Base-by-base conservation (phyloP, 192 early-diverging fungal species). In the Linnemannia schmuckeri region DNA sequence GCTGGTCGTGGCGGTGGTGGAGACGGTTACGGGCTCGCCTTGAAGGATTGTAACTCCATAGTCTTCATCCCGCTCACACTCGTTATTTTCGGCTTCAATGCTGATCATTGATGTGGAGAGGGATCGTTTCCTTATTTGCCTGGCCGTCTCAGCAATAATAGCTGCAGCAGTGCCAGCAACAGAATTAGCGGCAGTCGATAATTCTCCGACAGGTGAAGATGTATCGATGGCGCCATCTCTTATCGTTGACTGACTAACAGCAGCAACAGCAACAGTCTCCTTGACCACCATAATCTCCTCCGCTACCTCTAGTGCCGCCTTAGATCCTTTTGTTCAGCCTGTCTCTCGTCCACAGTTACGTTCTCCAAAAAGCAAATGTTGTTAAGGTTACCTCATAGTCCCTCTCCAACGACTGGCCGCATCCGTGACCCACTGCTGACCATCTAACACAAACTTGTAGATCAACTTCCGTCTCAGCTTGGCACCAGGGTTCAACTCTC, bases 391-490 rank as follows among this genome's bases (percentile, higher is more conserved):
- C 79, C 70, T 72, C 79, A 73, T 68, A 37, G 42, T 80, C 79
- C 2, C 79, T 46, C 42, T 80, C 79, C 9, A 63, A 35, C 40
- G 46, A 38, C 35, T 80, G 79, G 6, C 33, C 13, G 71, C 71
- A 9, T 80, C 72, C 52, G 79, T 80, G 18, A 80, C 52, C 79
- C 79, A 80, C 41, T 80, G 54, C 22, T 74, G 72, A 22, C 57
- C 79, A 80, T 74, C 79, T 2, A 80, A 35, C 10, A 80, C 79
- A 80, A 66, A 80, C 57, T 80, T 80, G 72, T 71, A 80, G 7
- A 80, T 41, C 6, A 80, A n/a, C n/a, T 80, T 80, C 1, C 72
- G 49, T 41, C 46, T 71, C 77, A 37, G 27, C 4, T 68, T 38
- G 13, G 46, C 41, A 15, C 22, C 41, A 3, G 27, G 7, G 3